Percentiles rank a stretch among this genome's conserved stretches.
phyloP scores from a whole-genome alignment of 305 asterid genomes.

The Plantago coronopus region DNA sequence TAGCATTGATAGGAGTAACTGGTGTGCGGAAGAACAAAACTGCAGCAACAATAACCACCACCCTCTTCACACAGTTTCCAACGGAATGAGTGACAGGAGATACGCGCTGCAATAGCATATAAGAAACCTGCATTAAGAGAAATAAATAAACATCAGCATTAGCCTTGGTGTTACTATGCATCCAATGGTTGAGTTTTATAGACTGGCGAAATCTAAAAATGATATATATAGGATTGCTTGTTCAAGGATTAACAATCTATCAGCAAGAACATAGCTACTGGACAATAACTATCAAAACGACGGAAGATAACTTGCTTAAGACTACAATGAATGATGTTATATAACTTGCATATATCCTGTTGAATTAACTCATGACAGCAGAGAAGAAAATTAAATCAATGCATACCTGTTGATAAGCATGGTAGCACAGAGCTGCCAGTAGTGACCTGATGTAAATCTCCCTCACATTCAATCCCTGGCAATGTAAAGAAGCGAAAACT shows the following conservation, averaged over 20 bases:
- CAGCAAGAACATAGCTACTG: too few species aligned
- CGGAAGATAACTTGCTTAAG: too few species aligned
- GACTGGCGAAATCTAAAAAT: too few species aligned
- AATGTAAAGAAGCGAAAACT: slow-evolving; percentile 17
- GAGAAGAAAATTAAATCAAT: background rate
- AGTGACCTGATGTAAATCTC: slow-evolving; percentile 69
- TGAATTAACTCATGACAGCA: too few species aligned
- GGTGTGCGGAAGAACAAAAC: slow-evolving; percentile 87
- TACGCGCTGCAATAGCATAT: slow-evolving; percentile 86
- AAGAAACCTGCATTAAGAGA: slow-evolving; percentile 60
- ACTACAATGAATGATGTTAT: too few species aligned
- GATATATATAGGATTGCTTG: too few species aligned
- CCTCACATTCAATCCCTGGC: slow-evolving; percentile 68
- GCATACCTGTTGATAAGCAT: slow-evolving; percentile 57
- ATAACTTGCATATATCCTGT: too few species aligned
- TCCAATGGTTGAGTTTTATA: too few species aligned
- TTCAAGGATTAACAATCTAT: too few species aligned
- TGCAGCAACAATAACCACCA: slow-evolving; percentile 80
- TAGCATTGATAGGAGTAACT: slow-evolving; percentile 61
- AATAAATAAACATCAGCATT: background rate
- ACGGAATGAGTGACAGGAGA: slow-evolving; percentile 94
- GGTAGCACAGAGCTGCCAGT: slow-evolving; percentile 90
- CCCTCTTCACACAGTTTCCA: slow-evolving; percentile 94
- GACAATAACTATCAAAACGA: too few species aligned
- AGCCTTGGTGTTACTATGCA: too few species aligned